These are phyloP conservation scores for Dentipellis sp. DNA, from an alignment of 768 basidiomycete species.

Conservation along the genomic window DNA sequence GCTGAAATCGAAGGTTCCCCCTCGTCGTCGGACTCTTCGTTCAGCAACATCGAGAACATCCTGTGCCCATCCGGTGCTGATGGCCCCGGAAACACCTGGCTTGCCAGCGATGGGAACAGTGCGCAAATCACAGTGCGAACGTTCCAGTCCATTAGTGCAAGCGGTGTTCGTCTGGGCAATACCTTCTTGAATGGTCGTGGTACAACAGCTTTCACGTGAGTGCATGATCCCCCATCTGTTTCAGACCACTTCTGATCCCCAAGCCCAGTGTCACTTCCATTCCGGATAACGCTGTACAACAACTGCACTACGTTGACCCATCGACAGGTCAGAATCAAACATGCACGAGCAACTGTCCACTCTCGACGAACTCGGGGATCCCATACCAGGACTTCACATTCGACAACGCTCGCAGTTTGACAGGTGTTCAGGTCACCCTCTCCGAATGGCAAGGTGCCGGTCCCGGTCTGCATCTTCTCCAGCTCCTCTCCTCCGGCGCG, in stretches of 20 bases:
- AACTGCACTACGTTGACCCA: slow-evolving; percentile 72
- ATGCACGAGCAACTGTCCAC: slow-evolving; percentile 72
- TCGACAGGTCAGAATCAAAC: slow-evolving; percentile 64
- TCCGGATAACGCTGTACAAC: slow-evolving; percentile 79
- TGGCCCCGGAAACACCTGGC: slow-evolving; percentile 78
- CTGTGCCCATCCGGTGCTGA: slow-evolving; percentile 84
- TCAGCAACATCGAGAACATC: slow-evolving; percentile 55
- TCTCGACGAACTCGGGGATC: slow-evolving; percentile 66
- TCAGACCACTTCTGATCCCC: slow-evolving; percentile 8
- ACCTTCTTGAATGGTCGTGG: slow-evolving; percentile 75
- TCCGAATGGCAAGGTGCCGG: slow-evolving; percentile 65
- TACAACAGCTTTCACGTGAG: slow-evolving; percentile 84
- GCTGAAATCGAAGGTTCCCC: slow-evolving; percentile 53
- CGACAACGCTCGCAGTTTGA: slow-evolving; percentile 47
- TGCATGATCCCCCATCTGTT: slow-evolving; percentile 2
- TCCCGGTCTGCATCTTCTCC: slow-evolving; percentile 84
- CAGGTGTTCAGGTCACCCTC: slow-evolving; percentile 83
- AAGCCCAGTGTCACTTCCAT: slow-evolving; percentile 66
- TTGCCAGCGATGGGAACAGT: slow-evolving; percentile 59
- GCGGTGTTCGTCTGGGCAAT: slow-evolving; percentile 85
- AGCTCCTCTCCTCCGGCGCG: slow-evolving; percentile 86
- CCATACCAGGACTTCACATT: slow-evolving; percentile 95
- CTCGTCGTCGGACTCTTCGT: slow-evolving; percentile 49
- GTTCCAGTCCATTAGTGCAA: slow-evolving; percentile 64
- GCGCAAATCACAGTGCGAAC: slow-evolving; percentile 72